Conservation (phyloP, 352 stramenopile genomes). For the Lagenidium sp. region DNA sequence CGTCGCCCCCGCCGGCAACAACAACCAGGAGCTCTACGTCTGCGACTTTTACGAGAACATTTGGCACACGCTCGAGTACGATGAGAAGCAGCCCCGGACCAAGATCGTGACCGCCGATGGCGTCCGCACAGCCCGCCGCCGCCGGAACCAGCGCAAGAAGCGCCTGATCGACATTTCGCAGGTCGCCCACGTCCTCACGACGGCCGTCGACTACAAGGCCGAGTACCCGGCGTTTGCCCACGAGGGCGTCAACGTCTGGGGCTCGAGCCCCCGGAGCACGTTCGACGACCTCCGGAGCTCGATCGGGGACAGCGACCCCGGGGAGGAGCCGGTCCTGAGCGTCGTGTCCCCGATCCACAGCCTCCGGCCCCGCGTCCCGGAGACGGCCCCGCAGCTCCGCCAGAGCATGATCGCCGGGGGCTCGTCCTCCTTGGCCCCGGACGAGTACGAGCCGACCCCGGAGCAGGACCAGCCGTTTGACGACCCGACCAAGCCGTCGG, state of each 20-base stretch:
- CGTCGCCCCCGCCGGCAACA: not conserved
- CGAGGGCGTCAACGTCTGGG: slow-evolving; percentile 53
- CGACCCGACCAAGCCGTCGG: not conserved
- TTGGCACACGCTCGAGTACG: slow-evolving; percentile 11
- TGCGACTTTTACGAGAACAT: slow-evolving; percentile 28
- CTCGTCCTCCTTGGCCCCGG: not conserved
- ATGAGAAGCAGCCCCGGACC: slow-evolving; percentile 8
- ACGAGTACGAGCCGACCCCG: not conserved
- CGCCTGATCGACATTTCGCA: slow-evolving; percentile 45
- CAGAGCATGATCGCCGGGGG: slow-evolving; percentile 8
- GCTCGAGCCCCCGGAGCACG: slow-evolving; percentile 10
- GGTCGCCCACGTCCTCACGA: slow-evolving; percentile 63
- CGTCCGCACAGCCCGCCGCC: slow-evolving; percentile 9
- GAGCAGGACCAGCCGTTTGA: not conserved
- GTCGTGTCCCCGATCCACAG: slow-evolving; percentile 21
- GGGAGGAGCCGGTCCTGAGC: not conserved
- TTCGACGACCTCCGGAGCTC: slow-evolving; percentile 1
- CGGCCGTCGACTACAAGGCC: slow-evolving; percentile 52
- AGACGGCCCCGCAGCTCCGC: slow-evolving; percentile 16
- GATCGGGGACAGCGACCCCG: slow-evolving; percentile 15
- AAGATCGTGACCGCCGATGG: slow-evolving; percentile 11
- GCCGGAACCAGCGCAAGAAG: slow-evolving; percentile 8
- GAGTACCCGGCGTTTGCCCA: slow-evolving; percentile 29
- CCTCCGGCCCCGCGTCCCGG: slow-evolving; percentile 7
- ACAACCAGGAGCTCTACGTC: slow-evolving; percentile 9